Base-by-base conservation (phyloP, 305 asterid species). In the Rubia occidens region DNA sequence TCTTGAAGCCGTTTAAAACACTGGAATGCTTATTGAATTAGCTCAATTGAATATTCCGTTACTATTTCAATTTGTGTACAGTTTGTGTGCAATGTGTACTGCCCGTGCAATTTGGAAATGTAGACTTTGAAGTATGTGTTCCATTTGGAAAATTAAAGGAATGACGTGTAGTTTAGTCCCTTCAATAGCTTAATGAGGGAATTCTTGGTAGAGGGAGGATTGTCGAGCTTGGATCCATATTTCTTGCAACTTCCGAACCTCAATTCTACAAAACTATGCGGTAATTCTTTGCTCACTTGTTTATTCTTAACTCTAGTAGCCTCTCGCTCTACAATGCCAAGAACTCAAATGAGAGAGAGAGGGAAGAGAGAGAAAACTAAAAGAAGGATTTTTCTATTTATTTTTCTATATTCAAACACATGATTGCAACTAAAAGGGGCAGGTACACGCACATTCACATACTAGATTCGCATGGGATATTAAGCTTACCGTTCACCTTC, bases 141-240 rank as follows among this genome's bases (percentile, higher is more conserved):
- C 35, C 35, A 29, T 29, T 29, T 29, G 35, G 3, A 29, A 29
- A 29, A 1, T 29, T 29, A 1, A 29, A 0, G 35, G 35, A 29
- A 1, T 29, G 35, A 29, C 3, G 1, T 35, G 6, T 35, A 35
- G 39, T 5, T 35, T 6, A 35, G 39, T 35, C 4, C 97, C 97
- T 87, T 87, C 73, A 90, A 69, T 72, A 90, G 89, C 77, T 89
- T 86, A 68, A 87, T 66, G 78, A 94, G 39, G 39, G 6, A 35
- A 0, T 35, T 6, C 6, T 35, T 35, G 39, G 39, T 35, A 35
- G 39, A 35, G 93, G 96, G 97, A 56, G 77, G 89, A 29, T 40
- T 76, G 74, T 81, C 87, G 78, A 94, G 83, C 88, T 87, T 89
- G 80, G 94, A 90, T 81, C 98, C 98, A 70, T 88, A 80, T 60